Evolutionary conservation across 2,329 filamentous ascomycete genomes (phyloP).

Genomic region (Aureobasidium leucospermi): DNA sequence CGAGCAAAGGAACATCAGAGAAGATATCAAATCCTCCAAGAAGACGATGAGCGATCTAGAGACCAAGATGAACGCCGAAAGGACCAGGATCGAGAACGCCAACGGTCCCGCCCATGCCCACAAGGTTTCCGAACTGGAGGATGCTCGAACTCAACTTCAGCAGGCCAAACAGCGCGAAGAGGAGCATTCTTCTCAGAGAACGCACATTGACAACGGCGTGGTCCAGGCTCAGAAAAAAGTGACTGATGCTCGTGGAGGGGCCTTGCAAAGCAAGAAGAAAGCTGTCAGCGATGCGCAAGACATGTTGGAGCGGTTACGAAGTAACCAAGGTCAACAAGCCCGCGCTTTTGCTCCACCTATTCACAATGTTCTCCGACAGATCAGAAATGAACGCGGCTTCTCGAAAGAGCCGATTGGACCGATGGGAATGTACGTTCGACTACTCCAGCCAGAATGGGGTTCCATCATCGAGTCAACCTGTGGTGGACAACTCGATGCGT

Average conservation of each 20-base stretch:
- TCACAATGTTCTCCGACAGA: conserved; percentile 56
- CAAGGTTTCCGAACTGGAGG: conserved; percentile 53
- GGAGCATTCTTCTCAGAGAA: conserved; percentile 37
- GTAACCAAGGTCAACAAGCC: conserved; percentile 52
- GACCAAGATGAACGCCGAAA: conserved; percentile 47
- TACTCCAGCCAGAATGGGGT: conserved; percentile 76
- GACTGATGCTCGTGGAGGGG: conserved; percentile 23
- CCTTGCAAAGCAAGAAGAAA: conserved; percentile 21
- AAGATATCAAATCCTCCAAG: conserved; percentile 49
- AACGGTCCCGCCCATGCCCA: conserved; percentile 62
- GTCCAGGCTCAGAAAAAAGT: conserved; percentile 31
- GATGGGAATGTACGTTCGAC: conserved; percentile 67
- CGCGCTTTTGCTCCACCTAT: conserved; percentile 60
- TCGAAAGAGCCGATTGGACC: conserved; percentile 71
- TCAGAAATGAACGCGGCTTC: conserved; percentile 64
- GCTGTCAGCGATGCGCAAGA: conserved; percentile 34
- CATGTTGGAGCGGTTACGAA: conserved; percentile 46
- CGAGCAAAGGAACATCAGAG: conserved; percentile 59
- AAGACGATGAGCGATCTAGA: conserved; percentile 35
- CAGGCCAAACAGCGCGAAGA: conserved; percentile 39
- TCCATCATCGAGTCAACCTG: conserved; percentile 71
- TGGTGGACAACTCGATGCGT: conserved; percentile 62
- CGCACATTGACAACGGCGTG: conserved; percentile 30
- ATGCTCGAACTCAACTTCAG: conserved; percentile 34
- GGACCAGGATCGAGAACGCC: conserved; percentile 50